Evolutionary conservation across 345 rosid species (phyloP), one percentile per base, ranked within the genome.

Genomic region (Eucalyptus erythrocorys): DNA sequence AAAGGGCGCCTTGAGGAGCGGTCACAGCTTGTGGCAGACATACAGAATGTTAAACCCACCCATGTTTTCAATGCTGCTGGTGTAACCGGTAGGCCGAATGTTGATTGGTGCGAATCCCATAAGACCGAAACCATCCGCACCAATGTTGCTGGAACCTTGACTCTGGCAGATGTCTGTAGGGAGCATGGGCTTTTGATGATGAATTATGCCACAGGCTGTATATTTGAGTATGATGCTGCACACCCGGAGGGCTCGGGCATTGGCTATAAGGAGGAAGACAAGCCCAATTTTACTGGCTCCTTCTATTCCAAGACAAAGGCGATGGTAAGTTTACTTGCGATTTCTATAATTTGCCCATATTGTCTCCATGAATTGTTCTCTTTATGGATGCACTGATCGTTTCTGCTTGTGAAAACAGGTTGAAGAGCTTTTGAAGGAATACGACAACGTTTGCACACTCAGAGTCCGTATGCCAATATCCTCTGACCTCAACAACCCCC

Each of bases 61-160:
- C 94, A 93, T 89, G 95, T 93, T 89, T 92, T 93, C 71, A 92
- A 93, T 90, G 92, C 95, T 53, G 95, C 95, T 53, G 95, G 95
- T 32, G 92, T 93, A 50, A 93, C 95, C 24, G 95, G 95, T 48
- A 92, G 95, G 85, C 95, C 95, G 17, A 93, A 93, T 87, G 95
- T 93, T 15, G 95, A 93, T 90, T 93, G 95, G 95, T 93, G 95
- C 32, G 95, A 93, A 51, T 92, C 94, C 43, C 94, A 93, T 81
- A 91, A 92, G 90, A 88, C 93, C 13, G 92, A 93, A 88, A 93
- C 95, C 6, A 92, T 93, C 82, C 92, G 93, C 32, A 32, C 94
- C 86, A 93, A 93, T 89, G 94, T 93, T 66, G 87, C 92, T 49
- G 95, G 95, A 90, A 93, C 95, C 87, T 89, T 93, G 57, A 92